These are phyloP conservation scores for Aspergillus bertholletiae DNA, from an alignment of 495 filamentous ascomycete species.

Conservation along the genomic window DNA sequence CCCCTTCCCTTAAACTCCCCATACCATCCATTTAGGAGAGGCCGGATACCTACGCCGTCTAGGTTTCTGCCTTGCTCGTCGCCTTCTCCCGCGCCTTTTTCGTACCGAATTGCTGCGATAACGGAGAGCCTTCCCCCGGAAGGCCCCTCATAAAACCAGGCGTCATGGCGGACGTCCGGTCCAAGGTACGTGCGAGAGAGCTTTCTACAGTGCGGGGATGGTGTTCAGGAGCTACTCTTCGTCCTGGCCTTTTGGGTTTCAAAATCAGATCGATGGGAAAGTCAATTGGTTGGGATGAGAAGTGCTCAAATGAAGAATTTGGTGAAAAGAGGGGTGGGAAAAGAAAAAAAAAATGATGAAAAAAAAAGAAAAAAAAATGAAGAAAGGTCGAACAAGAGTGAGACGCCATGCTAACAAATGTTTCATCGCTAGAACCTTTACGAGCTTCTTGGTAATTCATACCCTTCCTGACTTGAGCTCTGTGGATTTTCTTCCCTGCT, in stretches of 20 bases:
- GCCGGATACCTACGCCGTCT: constrained; percentile 26
- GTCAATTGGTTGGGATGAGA: background rate
- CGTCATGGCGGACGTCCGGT: constrained; percentile 52
- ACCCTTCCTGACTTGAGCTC: constrained; percentile 16
- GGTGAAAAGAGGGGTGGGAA: background rate
- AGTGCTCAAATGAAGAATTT: background rate
- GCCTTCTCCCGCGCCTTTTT: constrained; percentile 18
- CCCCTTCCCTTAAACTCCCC: constrained; percentile 9
- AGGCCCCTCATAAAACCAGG: constrained; percentile 45
- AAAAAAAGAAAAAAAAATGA: background rate
- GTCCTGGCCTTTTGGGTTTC: background rate
- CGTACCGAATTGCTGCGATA: constrained; percentile 40
- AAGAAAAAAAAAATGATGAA: background rate
- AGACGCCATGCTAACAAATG: constrained; percentile 20
- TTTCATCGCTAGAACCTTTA: constrained; percentile 61
- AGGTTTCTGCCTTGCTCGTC: constrained; percentile 36
- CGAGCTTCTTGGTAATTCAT: constrained; percentile 78
- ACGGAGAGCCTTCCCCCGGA: constrained; percentile 47
- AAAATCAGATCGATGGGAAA: background rate
- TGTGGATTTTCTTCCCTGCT: constrained; percentile 4
- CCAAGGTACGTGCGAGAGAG: constrained; percentile 40
- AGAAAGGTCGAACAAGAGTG: background rate
- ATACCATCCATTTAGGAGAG: constrained; percentile 27
- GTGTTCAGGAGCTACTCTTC: background rate
- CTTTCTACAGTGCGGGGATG: constrained; percentile 9